phyloP scores from a whole-genome alignment of 1,284 basidiomycete genomes.

The Inonotus hispidus region DNA sequence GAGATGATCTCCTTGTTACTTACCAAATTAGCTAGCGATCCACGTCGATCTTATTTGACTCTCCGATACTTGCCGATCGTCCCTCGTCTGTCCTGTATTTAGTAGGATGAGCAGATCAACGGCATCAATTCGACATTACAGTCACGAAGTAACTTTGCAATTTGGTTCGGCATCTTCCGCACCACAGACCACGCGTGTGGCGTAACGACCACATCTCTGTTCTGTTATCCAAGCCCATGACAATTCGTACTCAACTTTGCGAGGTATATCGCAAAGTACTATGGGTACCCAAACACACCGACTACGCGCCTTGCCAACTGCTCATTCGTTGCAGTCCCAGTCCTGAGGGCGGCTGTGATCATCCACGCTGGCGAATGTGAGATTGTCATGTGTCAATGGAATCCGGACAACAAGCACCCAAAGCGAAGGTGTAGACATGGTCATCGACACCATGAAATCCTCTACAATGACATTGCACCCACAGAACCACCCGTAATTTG shows the following conservation, averaged over 20 bases:
- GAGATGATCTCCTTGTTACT: too few species aligned
- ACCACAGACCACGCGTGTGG: background rate
- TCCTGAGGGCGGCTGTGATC: background rate
- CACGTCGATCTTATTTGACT: too few species aligned
- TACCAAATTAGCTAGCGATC: too few species aligned
- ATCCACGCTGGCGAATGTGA: background rate
- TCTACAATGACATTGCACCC: background rate
- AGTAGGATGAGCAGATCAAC: too few species aligned
- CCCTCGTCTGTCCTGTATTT: too few species aligned
- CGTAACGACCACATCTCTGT: background rate
- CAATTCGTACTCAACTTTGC: background rate
- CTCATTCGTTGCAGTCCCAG: background rate
- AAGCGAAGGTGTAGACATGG: conserved; percentile 2
- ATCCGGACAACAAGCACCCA: conserved; percentile 8
- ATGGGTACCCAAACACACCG: background rate
- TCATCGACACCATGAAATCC: conserved; percentile 1
- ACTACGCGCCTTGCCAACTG: background rate
- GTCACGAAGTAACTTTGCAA: too few species aligned
- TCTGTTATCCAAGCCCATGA: background rate
- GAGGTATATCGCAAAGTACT: background rate
- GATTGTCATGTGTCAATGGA: conserved; percentile 10
- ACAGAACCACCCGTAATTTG: conserved; percentile 5
- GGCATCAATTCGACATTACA: too few species aligned
- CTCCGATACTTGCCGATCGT: too few species aligned
- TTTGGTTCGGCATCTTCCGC: background rate